Conservation (phyloP, 1,139 yeast genomes). For the Geotrichum macrosporum region DNA sequence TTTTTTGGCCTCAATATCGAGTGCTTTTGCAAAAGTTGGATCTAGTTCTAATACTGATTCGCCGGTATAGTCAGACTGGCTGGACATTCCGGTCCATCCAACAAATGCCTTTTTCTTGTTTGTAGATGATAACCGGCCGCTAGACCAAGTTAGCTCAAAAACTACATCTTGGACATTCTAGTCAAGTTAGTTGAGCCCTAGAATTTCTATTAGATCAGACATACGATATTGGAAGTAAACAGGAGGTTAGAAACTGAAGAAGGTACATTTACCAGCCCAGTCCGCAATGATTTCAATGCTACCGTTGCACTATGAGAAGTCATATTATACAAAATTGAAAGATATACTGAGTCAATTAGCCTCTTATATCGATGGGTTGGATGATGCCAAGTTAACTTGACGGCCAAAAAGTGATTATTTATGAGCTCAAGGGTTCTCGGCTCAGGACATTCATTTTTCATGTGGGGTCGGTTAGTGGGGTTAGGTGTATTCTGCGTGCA, state of each 20-base stretch:
- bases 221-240: slow-evolving; percentile 50
- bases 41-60: slow-evolving; percentile 47
- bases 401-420: no score
- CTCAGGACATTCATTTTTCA: no score
- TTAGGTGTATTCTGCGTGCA: no score
- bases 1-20: slow-evolving; percentile 46
- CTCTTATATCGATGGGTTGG: no score
- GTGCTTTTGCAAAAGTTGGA: slow-evolving; percentile 47
- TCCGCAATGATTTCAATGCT: slow-evolving; percentile 41
- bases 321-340: no score
- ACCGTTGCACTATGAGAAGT: slow-evolving; percentile 34
- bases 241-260: slow-evolving; percentile 47
- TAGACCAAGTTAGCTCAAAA: slow-evolving; percentile 45
- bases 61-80: slow-evolving; percentile 39
- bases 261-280: slow-evolving; percentile 60
- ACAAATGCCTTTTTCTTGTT: slow-evolving; percentile 42
- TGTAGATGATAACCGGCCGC: slow-evolving; percentile 31
- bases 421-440: no score
- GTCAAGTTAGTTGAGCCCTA: background rate
- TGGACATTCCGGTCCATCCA: slow-evolving; percentile 62
- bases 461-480: no score
- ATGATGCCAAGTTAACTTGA: no score
- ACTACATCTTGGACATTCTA: slow-evolving; percentile 54
- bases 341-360: no score
- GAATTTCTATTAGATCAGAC: no score